Base-by-base conservation (phyloP, 495 filamentous ascomycete genomes). In the Xylaria sp. region DNA sequence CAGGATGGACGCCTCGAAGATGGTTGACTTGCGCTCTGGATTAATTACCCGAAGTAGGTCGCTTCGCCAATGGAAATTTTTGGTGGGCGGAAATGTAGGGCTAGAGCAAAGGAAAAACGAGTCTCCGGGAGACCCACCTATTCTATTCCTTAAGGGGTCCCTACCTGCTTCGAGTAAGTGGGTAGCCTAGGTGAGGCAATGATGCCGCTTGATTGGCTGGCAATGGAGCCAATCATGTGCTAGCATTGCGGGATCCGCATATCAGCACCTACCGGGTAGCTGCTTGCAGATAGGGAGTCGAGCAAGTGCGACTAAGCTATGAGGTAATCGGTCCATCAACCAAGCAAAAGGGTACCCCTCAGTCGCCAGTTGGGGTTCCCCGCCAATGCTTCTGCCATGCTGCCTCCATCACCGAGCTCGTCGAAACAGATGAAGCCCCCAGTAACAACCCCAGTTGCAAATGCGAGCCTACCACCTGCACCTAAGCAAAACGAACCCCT, bases 41-140 rank as follows among this genome's bases (percentile, higher is more conserved):
- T 74, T 72, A 70, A 74, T 73, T 79, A 72, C 62, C 65, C 68
- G 57, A 72, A 70, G 71, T 61, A 69, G 55, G 68, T 73, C 66
- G 68, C 75, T 75, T 75, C 64, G 70, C 62, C 66, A 75, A 71
- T 68, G 73, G 73, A 79, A 79, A 76, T 78, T 79, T 79, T 79
- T 77, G 73, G 73, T 77, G 77, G 77, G 75, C 50, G 71, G 71
- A 65, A 79, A 75, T 69, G 75, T 79, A 79, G 77, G 77, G 77
- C 73, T 79, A 77, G 73, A 72, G 74, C 70, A 68, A 76, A 68
- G 75, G 77, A 79, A 79, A 79, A 79, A 75, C 70, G 69, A 77
- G 71, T 21, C 43, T 75, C 77, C 77, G 71, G 24, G 2, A 2
- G 66, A 44, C 43, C 48, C 62, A 2, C 37, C 8, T 1, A 52